These are phyloP conservation scores for Nematocida ausubeli DNA, from an alignment of 371 early-diverging fungal species.

Conservation along the genomic window DNA sequence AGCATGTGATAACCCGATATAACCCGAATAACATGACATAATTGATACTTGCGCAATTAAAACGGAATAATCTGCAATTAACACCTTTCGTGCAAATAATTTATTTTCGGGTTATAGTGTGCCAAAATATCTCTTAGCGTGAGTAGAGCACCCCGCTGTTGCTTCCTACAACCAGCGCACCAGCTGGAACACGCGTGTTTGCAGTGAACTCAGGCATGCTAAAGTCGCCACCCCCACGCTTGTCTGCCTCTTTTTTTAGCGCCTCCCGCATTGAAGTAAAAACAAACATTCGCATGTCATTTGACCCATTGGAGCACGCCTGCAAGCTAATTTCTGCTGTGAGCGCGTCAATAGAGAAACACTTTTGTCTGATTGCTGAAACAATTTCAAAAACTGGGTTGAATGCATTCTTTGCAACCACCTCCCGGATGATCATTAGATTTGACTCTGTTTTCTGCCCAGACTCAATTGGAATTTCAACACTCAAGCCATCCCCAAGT, in stretches of 20 bases:
- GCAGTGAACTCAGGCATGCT: conserved; percentile 8
- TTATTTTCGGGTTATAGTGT: no score
- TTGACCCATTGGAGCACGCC: conserved; percentile 26
- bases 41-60: no score
- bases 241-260: neutral
- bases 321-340: conserved; percentile 5
- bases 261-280: conserved; percentile 34
- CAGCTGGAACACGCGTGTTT: neutral
- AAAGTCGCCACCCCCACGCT: conserved; percentile 4
- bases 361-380: conserved; percentile 15
- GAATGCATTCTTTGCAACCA: conserved; percentile 12
- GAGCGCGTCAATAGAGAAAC: conserved; percentile 21
- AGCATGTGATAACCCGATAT: no score
- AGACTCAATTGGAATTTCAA: conserved; percentile 17
- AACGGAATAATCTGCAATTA: no score
- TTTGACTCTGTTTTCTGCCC: conserved; percentile 5
- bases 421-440: conserved; percentile 3
- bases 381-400: conserved; percentile 24
- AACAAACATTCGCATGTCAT: conserved; percentile 31
- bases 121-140: no score
- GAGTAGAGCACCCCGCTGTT: conserved; percentile 16
- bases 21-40: no score
- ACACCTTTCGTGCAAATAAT: no score
- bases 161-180: neutral
- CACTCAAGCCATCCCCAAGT: conserved; percentile 34